Conservation (phyloP, 345 rosid species). For the Salix viminalis region DNA sequence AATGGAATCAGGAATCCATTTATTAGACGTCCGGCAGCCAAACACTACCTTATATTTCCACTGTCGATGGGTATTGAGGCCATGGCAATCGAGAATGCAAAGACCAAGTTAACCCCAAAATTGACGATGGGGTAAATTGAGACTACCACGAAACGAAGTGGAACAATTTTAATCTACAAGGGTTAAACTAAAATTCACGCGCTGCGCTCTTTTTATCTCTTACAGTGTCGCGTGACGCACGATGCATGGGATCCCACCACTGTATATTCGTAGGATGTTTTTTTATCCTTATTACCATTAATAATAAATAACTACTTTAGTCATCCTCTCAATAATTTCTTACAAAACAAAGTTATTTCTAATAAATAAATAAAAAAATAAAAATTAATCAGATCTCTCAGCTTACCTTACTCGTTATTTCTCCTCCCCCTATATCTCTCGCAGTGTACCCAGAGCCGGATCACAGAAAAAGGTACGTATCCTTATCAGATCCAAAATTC, state of each 20-base stretch:
- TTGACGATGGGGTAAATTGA: too few relatives aligned
- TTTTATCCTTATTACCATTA: neutral
- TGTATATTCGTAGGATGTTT: neutral
- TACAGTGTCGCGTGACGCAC: neutral
- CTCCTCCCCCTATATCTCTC: neutral
- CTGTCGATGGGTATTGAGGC: too few relatives aligned
- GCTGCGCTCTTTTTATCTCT: too few relatives aligned
- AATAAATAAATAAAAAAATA: neutral
- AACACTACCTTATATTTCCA: too few relatives aligned
- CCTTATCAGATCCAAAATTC: constrained; percentile 11
- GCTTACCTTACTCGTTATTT: neutral
- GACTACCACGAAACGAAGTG: too few relatives aligned
- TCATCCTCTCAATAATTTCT: neutral
- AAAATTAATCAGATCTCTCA: neutral
- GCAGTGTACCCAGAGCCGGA: neutral
- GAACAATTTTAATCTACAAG: too few relatives aligned
- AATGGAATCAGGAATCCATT: too few relatives aligned
- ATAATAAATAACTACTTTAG: neutral
- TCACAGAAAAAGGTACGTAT: neutral
- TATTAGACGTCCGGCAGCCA: too few relatives aligned
- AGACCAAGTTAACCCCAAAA: too few relatives aligned
- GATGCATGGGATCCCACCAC: neutral
- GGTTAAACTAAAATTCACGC: neutral
- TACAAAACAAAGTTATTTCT: neutral
- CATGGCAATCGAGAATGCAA: too few relatives aligned